Conservation (phyloP, 495 filamentous ascomycete species). For the Aspergillus biplanus region DNA sequence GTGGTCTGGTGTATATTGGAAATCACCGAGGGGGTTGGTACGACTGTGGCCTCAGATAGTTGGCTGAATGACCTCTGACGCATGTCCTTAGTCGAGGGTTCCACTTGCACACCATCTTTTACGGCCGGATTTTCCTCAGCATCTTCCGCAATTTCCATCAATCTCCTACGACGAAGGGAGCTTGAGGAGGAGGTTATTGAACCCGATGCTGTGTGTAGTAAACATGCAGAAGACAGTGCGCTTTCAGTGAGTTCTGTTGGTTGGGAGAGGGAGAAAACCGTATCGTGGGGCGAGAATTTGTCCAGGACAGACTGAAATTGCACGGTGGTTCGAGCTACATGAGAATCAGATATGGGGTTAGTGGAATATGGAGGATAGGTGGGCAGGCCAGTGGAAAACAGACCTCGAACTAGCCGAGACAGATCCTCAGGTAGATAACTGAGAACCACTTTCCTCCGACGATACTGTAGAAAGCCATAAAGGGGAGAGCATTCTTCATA, state of each 20-base stretch:
- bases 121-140: constrained; percentile 62
- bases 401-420: constrained; percentile 90
- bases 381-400: constrained; percentile 25
- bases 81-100: constrained; percentile 23
- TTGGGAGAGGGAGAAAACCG: constrained; percentile 70
- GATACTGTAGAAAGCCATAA: constrained; percentile 89
- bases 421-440: constrained; percentile 91
- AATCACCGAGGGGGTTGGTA: constrained; percentile 31
- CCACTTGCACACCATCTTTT: constrained; percentile 52
- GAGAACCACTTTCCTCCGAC: constrained; percentile 86
- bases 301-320: constrained; percentile 89
- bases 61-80: constrained; percentile 41
- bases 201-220: constrained; percentile 84
- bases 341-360: constrained; percentile 5
- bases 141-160: constrained; percentile 91
- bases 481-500: constrained; percentile 85
- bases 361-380: constrained; percentile 5
- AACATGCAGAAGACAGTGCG: constrained; percentile 84
- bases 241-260: constrained; percentile 84
- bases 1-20: constrained; percentile 24
- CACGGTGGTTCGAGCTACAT: constrained; percentile 83
- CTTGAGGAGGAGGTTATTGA: constrained; percentile 86
- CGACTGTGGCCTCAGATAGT: constrained; percentile 44
- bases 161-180: constrained; percentile 70
- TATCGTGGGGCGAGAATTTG: constrained; percentile 85